Percentiles rank a stretch among this genome's conserved stretches.
Conservation (phyloP, 2,329 filamentous ascomycete species). For the Exutisphaerella laricina region DNA sequence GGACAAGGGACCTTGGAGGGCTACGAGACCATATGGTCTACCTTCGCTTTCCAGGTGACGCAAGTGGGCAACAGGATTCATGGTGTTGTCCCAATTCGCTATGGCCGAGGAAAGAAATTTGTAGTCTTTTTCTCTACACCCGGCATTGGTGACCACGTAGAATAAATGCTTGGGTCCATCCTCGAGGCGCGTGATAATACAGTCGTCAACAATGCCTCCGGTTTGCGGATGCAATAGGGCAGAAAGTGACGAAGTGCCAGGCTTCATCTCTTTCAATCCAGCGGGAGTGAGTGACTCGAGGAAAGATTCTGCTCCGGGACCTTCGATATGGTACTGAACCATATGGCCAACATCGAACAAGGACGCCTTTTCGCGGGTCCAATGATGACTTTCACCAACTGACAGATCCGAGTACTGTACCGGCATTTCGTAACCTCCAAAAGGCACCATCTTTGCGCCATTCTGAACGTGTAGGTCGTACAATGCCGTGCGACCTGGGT, state of each 20-base stretch:
- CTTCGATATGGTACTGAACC: constrained; percentile 80
- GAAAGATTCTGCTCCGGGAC: constrained; percentile 72
- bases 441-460: constrained; percentile 93
- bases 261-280: constrained; percentile 57
- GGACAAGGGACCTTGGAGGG: constrained; percentile 80
- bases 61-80: constrained; percentile 33
- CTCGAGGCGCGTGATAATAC: constrained; percentile 79
- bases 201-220: constrained; percentile 93
- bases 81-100: constrained; percentile 52
- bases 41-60: constrained; percentile 36
- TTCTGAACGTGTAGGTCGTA: constrained; percentile 71
- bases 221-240: constrained; percentile 70
- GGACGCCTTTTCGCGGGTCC: constrained; percentile 81
- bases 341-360: constrained; percentile 97
- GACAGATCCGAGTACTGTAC: constrained; percentile 76
- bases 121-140: constrained; percentile 81
- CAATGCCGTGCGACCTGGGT: constrained; percentile 55
- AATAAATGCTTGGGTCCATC: constrained; percentile 48
- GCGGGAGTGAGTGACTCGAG: constrained; percentile 80
- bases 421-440: constrained; percentile 88
- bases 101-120: constrained; percentile 70
- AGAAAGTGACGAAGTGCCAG: constrained; percentile 74
- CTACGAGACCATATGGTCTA: constrained; percentile 69
- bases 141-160: constrained; percentile 95
- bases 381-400: constrained; percentile 79